These are phyloP conservation scores for Komagataella phaffii DNA, from an alignment of 805 yeast species.

Conservation along the genomic window DNA sequence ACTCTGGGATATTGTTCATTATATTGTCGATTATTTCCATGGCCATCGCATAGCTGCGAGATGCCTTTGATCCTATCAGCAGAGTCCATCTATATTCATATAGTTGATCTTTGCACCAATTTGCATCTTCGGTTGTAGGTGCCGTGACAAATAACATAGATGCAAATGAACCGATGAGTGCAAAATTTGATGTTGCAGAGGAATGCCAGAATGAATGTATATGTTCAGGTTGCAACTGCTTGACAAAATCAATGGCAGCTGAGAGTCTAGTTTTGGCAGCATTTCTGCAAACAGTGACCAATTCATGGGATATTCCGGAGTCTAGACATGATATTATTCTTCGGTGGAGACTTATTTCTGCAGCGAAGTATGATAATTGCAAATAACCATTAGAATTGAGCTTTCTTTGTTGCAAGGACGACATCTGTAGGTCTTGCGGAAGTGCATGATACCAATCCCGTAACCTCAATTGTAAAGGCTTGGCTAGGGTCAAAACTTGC, in stretches of 20 bases:
- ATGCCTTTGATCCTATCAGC: constrained; percentile 61
- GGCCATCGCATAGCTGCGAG: constrained; percentile 69
- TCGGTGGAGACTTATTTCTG: constrained; percentile 79
- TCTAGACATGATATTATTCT: constrained; percentile 50
- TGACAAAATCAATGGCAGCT: constrained; percentile 73
- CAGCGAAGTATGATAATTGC: constrained; percentile 78
- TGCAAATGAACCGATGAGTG: constrained; percentile 81
- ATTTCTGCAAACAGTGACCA: constrained; percentile 57
- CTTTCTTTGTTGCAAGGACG: constrained; percentile 40
- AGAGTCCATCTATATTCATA: constrained; percentile 68
- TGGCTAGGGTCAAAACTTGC: constrained; percentile 60
- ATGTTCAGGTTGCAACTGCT: constrained; percentile 68
- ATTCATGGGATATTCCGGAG: constrained; percentile 32
- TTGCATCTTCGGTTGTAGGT: constrained; percentile 44
- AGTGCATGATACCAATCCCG: constrained; percentile 69
- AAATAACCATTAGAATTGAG: constrained; percentile 66
- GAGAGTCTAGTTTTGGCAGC: constrained; percentile 75
- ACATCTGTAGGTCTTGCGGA: constrained; percentile 54
- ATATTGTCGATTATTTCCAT: constrained; percentile 59
- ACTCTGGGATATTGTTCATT: constrained; percentile 63
- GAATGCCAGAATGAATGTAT: constrained; percentile 86
- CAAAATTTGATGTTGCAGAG: constrained; percentile 63
- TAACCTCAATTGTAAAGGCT: constrained; percentile 61
- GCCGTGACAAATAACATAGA: constrained; percentile 66
- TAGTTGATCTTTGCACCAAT: constrained; percentile 51